Percentiles rank a stretch among this genome's conserved stretches.
These are phyloP conservation scores for Lactarius deliciosus DNA, from an alignment of 768 basidiomycete species.

Conservation along the genomic window DNA sequence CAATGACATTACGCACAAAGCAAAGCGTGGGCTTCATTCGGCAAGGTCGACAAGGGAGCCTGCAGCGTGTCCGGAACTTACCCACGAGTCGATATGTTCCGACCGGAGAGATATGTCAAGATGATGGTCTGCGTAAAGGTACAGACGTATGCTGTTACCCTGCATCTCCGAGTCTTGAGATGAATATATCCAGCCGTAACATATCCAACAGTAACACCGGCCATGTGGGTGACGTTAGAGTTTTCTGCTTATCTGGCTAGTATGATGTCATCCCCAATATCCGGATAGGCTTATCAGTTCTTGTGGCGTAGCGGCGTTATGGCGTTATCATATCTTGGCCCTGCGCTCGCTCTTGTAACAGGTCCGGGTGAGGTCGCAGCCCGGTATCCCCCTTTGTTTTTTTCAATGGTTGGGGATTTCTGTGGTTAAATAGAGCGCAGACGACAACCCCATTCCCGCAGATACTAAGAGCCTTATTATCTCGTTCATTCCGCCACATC, in stretches of 20 bases:
- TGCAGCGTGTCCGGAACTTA: not conserved
- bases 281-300: not conserved
- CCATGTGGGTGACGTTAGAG: not conserved
- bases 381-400: not conserved
- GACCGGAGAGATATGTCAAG: slow-evolving; percentile 5
- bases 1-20: not conserved
- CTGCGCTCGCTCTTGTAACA: not conserved
- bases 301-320: slow-evolving; percentile 5
- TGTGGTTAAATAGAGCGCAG: slow-evolving; percentile 18
- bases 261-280: not conserved
- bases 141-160: not conserved
- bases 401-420: not conserved
- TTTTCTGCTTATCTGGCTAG: not conserved
- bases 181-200: slow-evolving; percentile 10
- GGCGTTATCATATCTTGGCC: slow-evolving; percentile 3
- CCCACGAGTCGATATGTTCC: slow-evolving; percentile 3
- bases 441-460: not conserved
- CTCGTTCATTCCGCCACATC: not conserved
- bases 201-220: not conserved
- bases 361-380: not conserved
- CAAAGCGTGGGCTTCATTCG: not conserved
- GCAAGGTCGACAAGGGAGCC: not conserved
- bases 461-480: not conserved
- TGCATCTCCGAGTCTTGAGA: not conserved
- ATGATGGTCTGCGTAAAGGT: not conserved